Evolutionary conservation across 1,284 basidiomycete genomes (phyloP), one percentile per base, ranked within the genome.

Genomic region (Cystobasidium slooffiae): DNA sequence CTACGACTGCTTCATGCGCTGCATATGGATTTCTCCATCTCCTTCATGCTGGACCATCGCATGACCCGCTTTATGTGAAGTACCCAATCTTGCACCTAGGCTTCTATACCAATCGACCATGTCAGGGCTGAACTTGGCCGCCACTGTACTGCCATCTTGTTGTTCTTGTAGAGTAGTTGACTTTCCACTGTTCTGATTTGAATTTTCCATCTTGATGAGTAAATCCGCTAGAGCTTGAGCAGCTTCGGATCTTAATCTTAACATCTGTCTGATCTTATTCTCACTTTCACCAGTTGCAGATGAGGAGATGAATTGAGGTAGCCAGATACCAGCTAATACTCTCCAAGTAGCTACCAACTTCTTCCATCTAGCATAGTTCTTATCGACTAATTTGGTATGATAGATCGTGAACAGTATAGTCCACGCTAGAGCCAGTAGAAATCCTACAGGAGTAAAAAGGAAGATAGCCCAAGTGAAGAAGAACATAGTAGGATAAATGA

Each of bases 271-370:
- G 22, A 61, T 73, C 51, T 41, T 49, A 39, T 73, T 73, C 16
- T 56, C 39, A 31, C 31, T 31, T 31, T 73, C 49, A 47, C 37
- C 39, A 24, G 51, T 31, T 14, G 59, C 22, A 22, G 44, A 10
- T 39, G 37, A 44, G 7, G 47, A 52, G n/a, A 47, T 75, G 20
- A 76, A 77, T 51, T 88, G 89, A 9, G 94, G 93, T 1, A 87
- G 86, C 94, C 94, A 97, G 12, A 96, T 88, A 14, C 93, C 94
- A 76, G 95, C 87, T 14, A 97, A 86, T 18, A 95, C 88, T 66
- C 92, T 89, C 93, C 94, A 97, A 12, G 93, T 89, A 6, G 93
- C 91, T 41, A 90, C 86, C 52, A 95, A 86, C 58, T 89, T 90
- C 83, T 94, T 94, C 68, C 82, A 80, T 20, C 84, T 82, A 67